phyloP scores from a whole-genome alignment of 345 rosid genomes.

The Salix caprea region DNA sequence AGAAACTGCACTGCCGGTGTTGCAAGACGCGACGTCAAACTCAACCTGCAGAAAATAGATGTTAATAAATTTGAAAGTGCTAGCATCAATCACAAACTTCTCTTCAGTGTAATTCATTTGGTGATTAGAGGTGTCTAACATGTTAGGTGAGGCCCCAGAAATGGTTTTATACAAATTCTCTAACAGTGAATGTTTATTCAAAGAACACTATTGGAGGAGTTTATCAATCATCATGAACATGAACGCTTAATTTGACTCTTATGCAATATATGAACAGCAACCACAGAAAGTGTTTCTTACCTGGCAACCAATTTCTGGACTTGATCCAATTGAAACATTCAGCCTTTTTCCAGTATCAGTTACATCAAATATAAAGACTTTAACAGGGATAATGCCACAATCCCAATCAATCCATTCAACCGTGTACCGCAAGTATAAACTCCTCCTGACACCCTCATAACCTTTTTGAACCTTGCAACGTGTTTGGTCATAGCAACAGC shows the following conservation, averaged over 20 bases:
- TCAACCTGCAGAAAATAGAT: slow-evolving; percentile 47
- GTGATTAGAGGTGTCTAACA: too few species aligned
- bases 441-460: slow-evolving; percentile 44
- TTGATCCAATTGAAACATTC: slow-evolving; percentile 29
- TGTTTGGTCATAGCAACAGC: slow-evolving; percentile 67
- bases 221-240: not conserved
- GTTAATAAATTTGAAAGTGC: not conserved
- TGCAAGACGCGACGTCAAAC: slow-evolving; percentile 55
- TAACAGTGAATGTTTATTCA: not conserved
- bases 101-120: not conserved
- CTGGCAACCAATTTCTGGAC: slow-evolving; percentile 49
- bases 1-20: slow-evolving; percentile 11
- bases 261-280: not conserved
- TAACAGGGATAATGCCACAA: slow-evolving; percentile 51
- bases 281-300: slow-evolving; percentile 21
- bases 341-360: slow-evolving; percentile 54
- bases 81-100: not conserved
- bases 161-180: too few species aligned
- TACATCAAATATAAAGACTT: slow-evolving; percentile 64
- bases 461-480: slow-evolving; percentile 58
- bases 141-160: too few species aligned
- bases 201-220: not conserved
- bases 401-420: slow-evolving; percentile 77
- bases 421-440: slow-evolving; percentile 55
- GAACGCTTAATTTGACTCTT: not conserved